These are phyloP conservation scores for Ballota nigra DNA, from an alignment of 257 asterid species.

Conservation along the genomic window DNA sequence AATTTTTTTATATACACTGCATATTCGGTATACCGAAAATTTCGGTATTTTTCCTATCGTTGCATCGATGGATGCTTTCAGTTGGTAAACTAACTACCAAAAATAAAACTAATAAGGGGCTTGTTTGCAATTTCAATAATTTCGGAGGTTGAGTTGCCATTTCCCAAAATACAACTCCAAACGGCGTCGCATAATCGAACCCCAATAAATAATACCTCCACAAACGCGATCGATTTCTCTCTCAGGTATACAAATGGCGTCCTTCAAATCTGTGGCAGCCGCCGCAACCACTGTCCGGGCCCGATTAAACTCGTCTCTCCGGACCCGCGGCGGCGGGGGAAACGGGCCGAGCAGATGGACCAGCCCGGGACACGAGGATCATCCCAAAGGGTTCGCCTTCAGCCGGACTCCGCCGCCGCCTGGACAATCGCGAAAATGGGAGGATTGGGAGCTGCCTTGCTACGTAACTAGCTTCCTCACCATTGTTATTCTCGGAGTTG, in stretches of 20 bases:
- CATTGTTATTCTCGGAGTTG: slow-evolving; percentile 80
- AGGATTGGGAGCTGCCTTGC: slow-evolving; percentile 97
- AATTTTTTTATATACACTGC: no score
- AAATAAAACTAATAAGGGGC: background rate
- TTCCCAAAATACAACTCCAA: background rate
- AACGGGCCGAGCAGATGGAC: slow-evolving; percentile 67
- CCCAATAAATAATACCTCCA: background rate
- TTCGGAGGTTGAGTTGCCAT: background rate
- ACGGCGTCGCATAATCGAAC: background rate
- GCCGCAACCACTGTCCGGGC: slow-evolving; percentile 59
- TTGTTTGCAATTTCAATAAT: background rate
- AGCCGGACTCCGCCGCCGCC: slow-evolving; percentile 59
- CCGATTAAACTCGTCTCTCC: slow-evolving; percentile 50
- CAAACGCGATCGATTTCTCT: background rate
- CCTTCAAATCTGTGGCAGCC: slow-evolving; percentile 49
- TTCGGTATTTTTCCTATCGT: no score
- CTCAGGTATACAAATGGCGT: slow-evolving; percentile 41
- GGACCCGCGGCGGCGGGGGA: slow-evolving; percentile 56
- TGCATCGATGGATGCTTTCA: no score
- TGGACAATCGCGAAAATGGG: slow-evolving; percentile 71
- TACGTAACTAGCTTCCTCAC: slow-evolving; percentile 81
- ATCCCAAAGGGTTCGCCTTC: slow-evolving; percentile 64
- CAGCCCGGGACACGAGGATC: slow-evolving; percentile 84
- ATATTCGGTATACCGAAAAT: no score
- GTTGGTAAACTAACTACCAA: no score